Base-by-base conservation (phyloP, 2,329 filamentous ascomycete genomes). In the Didymella pinodella region DNA sequence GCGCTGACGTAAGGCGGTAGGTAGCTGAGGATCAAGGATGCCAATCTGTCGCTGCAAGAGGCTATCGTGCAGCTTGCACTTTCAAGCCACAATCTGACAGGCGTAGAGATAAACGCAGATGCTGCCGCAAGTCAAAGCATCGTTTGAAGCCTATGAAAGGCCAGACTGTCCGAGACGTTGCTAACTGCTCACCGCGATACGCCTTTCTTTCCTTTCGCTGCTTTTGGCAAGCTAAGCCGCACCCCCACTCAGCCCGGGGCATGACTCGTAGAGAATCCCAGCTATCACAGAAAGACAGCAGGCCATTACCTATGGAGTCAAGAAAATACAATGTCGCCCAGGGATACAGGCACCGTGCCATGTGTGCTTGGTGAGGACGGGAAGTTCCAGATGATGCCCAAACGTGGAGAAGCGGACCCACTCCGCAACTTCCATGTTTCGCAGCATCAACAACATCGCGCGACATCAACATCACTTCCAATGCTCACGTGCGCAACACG, bases 401-500 rank as follows among this genome's bases (percentile, higher is more conserved):
- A 12, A 14, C 36, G 43, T 45, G 49, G 40, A 32, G 43, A 29
- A 22, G 38, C 31, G 49, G 50, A 40, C 44, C 56, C 45, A 41
- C 44, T 57, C 40, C 47, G 28, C 50, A 54, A 59, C 28, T 47
- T 59, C 40, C 38, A 40, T 41, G 38, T 41, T 41, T 41, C 38
- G 38, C 20, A 4, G 38, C 18, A 40, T 22, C 16, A 34, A 29
- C 50, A 52, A 34, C 43, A 48, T 20, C n/a, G 36, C 36, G 36
- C 36, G 36, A 55, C 45, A 54, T 34, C 41, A 40, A 43, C 45
- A 48, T 28, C 32, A 45, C 32, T 14, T 18, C 6, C 53, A 32
- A 44, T 53, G 47, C 50, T 49, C 22, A 25, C 34, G 49, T 48
- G 34, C n/a, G 16, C 51, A 62, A 57, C 53, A 49, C 36, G 32